Evolutionary conservation across 225 moss, liverwort and hornwort species (phyloP).

Genomic region (Ulota crispa): DNA sequence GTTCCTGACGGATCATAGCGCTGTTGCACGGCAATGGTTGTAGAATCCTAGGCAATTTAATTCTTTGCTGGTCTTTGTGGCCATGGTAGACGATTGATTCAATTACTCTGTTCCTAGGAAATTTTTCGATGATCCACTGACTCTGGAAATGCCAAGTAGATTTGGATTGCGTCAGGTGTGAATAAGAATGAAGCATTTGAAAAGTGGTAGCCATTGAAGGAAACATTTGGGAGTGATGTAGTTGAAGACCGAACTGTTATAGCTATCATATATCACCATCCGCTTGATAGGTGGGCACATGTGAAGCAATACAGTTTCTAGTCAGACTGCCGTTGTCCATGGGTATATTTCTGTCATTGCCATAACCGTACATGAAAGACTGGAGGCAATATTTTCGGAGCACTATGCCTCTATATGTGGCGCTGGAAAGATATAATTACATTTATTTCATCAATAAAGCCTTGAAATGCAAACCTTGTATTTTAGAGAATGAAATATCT

Average conservation of each 20-base stretch:
- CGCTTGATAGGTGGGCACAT: background rate
- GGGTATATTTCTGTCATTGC: background rate
- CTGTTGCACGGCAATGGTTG: background rate
- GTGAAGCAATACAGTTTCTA: background rate
- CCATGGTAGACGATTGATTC: background rate
- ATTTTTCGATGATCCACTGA: background rate
- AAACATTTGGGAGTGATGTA: background rate
- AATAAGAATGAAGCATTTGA: background rate
- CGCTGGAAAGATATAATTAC: background rate
- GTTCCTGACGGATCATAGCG: background rate
- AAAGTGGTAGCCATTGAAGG: background rate
- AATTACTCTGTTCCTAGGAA: background rate
- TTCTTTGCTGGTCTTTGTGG: slow-evolving; percentile 15
- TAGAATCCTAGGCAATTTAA: background rate
- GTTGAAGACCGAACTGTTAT: background rate
- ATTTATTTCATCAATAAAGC: background rate
- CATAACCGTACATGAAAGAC: background rate
- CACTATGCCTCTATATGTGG: background rate
- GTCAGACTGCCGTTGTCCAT: background rate
- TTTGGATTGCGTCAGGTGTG: background rate
- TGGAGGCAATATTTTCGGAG: background rate
- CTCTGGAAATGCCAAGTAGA: background rate
- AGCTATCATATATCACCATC: background rate
- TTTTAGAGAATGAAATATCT: background rate
- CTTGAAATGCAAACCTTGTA: no score